Evolutionary conservation across 1,284 basidiomycete species (phyloP).

Genomic region (Boletellus deceptivus): DNA sequence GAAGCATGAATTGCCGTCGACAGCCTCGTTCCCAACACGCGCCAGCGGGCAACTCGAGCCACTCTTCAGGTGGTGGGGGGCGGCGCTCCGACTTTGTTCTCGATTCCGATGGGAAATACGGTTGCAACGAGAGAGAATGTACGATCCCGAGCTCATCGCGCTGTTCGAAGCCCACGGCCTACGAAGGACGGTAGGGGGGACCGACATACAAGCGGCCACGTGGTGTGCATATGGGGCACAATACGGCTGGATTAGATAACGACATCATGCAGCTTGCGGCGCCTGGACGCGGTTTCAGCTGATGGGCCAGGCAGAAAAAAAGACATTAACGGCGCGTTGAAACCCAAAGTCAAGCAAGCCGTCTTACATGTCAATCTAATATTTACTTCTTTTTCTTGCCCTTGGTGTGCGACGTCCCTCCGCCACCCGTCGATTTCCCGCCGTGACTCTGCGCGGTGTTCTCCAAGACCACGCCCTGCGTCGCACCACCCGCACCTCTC

Average conservation of each 20-base stretch:
- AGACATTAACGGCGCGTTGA: conserved; percentile 23
- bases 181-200: background rate
- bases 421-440: conserved; percentile 36
- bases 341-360: conserved; percentile 15
- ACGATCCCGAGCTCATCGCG: background rate
- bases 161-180: conserved; percentile 1
- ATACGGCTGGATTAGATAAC: conserved; percentile 29
- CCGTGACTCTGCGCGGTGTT: conserved; percentile 32
- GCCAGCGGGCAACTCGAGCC: conserved; percentile 17
- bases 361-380: conserved; percentile 29
- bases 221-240: conserved; percentile 7
- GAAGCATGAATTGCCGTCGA: conserved; percentile 24
- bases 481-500: conserved; percentile 55
- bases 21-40: conserved; percentile 32
- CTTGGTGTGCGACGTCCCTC: conserved; percentile 37
- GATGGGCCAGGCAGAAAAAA: conserved; percentile 16
- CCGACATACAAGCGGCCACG: conserved; percentile 4
- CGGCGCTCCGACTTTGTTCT: conserved; percentile 3
- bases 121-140: background rate
- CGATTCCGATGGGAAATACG: background rate
- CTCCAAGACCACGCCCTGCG: conserved; percentile 54
- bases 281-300: conserved; percentile 18
- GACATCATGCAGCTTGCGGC: conserved; percentile 15
- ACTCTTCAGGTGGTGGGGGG: conserved; percentile 10
- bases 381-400: conserved; percentile 51